phyloP scores from a whole-genome alignment of 2,329 filamentous ascomycete species.

The Pseudogymnoascus sp. region DNA sequence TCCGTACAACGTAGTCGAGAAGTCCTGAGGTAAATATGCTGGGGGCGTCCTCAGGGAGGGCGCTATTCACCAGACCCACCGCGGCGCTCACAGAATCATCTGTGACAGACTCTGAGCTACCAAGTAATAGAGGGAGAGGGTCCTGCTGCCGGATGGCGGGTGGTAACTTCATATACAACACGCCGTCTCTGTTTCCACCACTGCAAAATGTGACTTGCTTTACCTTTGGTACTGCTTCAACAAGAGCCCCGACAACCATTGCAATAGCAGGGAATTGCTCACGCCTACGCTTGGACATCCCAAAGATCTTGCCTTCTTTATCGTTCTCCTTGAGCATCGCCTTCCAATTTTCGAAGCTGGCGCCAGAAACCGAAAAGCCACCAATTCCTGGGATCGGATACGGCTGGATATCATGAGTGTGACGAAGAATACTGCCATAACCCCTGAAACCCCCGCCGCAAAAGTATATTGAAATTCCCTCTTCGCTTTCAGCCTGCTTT shows the following conservation, averaged over 20 bases:
- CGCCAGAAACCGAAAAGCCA: constrained; percentile 59
- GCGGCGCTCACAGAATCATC: constrained; percentile 17
- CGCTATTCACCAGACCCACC: background rate
- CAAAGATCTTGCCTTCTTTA: constrained; percentile 54
- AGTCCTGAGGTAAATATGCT: constrained; percentile 36
- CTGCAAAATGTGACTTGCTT: constrained; percentile 74
- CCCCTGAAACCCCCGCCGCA: constrained; percentile 86
- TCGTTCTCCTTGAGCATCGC: constrained; percentile 45
- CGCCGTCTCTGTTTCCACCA: constrained; percentile 79
- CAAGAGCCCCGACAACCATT: constrained; percentile 68
- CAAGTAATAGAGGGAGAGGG: constrained; percentile 46
- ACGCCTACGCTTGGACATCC: constrained; percentile 71
- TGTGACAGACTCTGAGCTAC: constrained; percentile 30
- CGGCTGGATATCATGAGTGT: constrained; percentile 60
- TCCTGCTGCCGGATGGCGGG: constrained; percentile 50
- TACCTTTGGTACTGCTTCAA: constrained; percentile 61
- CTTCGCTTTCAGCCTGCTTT: constrained; percentile 31
- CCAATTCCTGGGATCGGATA: constrained; percentile 82
- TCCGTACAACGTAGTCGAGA: constrained; percentile 37
- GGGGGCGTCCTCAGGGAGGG: constrained; percentile 29
- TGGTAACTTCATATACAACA: constrained; percentile 64
- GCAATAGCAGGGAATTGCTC: constrained; percentile 78
- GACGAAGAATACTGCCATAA: constrained; percentile 85
- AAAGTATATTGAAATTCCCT: constrained; percentile 65
- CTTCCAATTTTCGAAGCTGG: constrained; percentile 49